A percentile compares a stretch with the other conserved stretches of the same genome.
Evolutionary conservation across 306 rosid species (phyloP).

Genomic region (Inga laurina): DNA sequence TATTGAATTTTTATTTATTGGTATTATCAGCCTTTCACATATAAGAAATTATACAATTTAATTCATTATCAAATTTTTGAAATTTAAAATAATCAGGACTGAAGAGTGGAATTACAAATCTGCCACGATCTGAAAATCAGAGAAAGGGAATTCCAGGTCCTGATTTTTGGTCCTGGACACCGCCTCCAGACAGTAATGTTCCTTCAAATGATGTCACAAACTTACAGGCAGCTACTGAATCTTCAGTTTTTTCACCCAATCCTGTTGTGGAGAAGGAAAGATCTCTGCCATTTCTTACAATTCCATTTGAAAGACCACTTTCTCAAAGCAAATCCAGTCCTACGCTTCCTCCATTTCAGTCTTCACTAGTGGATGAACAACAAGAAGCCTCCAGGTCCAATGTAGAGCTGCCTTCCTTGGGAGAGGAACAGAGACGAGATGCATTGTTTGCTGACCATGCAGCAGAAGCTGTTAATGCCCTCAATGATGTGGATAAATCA

Average conservation of each 20-base stretch:
- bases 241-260: conserved; percentile 42
- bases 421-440: conserved; percentile 55
- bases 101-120: conserved; percentile 32
- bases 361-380: conserved; percentile 54
- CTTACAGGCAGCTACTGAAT: conserved; percentile 39
- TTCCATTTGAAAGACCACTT: conserved; percentile 71
- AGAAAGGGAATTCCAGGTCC: conserved; percentile 77
- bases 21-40: background rate
- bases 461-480: conserved; percentile 76
- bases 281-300: conserved; percentile 48
- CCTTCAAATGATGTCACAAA: conserved; percentile 40
- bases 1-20: background rate
- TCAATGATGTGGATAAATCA: conserved; percentile 39
- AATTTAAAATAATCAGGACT: conserved; percentile 42
- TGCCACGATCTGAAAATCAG: conserved; percentile 45
- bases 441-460: conserved; percentile 63
- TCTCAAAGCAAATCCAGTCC: conserved; percentile 36
- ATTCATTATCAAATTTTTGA: background rate
- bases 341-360: conserved; percentile 75
- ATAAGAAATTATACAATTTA: background rate
- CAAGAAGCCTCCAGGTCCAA: conserved; percentile 41
- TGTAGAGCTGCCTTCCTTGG: conserved; percentile 47
- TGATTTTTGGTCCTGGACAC: conserved; percentile 96
- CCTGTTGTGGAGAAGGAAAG: conserved; percentile 72
- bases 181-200: conserved; percentile 50